Base-by-base conservation (phyloP, 352 stramenopile species). In the Phytophthora parvispora region DNA sequence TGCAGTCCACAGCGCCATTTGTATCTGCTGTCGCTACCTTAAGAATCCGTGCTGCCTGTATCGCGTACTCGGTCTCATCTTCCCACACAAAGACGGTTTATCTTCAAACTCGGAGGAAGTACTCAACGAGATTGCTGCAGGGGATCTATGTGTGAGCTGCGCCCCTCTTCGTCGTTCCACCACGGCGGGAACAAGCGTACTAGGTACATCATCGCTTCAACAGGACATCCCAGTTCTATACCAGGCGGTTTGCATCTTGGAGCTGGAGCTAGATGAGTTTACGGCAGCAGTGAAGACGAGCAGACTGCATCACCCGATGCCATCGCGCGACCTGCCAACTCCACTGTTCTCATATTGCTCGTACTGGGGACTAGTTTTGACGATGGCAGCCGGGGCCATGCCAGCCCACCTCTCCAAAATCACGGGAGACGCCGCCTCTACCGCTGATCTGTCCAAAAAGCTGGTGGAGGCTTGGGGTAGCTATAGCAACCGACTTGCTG, bases 1-100 rank as follows among this genome's bases (percentile, higher is more conserved):
- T 6, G 74, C 83, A 24, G 77, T 97, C 32, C 93, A 96, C 73
- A 96, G 87, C 28, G 84, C 83, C 18, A 81, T 97, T 24, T 91
- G 79, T 45, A 61, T 91, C 27, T 89, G 84, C 57, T 81, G 70
- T 53, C 81, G 84, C 10, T 93, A 93, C 55, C 66, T 85, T 16
- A 90, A 86, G 49, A 79, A 77, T 32, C 83, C 85, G 10, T 95
- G 88, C 53, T 97, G 90, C 48, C 53, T 95, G 36, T 82, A 90
- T 60, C 86, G 83, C 13, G 71, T 86, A 1, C 62, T 95, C 2
- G 52, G 58, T 22, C 60, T 91, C 4, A 89, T 95, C 22, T 96
- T 92, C 61, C 87, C 87, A 16, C 87, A 96, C 58, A 93, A 91
- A 50, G 72, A 84, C 3, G 20, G 67, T 6, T 71, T 93, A 16